A percentile compares a stretch with the other conserved stretches of the same genome.
Conservation (phyloP, 192 early-diverging fungal genomes). For the Chytriomyces sp. region DNA sequence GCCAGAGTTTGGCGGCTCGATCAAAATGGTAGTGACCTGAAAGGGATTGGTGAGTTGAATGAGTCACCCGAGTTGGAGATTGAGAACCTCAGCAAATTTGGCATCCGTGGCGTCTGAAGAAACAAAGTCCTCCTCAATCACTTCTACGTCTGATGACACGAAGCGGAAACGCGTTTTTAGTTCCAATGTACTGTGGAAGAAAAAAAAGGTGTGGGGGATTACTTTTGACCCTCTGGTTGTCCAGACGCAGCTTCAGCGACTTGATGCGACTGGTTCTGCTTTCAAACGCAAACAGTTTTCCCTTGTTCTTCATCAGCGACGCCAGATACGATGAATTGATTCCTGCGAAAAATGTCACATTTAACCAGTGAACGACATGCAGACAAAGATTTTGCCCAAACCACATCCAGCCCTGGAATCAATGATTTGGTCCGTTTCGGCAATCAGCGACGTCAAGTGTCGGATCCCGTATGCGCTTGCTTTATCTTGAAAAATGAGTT, state of each 20-base stretch:
- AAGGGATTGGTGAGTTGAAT: no score
- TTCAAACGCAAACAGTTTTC: conserved; percentile 87
- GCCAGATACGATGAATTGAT: conserved; percentile 89
- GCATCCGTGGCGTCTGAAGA: conserved; percentile 69
- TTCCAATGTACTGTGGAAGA: conserved; percentile 20
- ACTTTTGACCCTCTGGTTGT: conserved; percentile 73
- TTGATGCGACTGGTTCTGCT: conserved; percentile 73
- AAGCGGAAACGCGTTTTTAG: not conserved
- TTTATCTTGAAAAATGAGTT: conserved; percentile 60
- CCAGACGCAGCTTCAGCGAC: conserved; percentile 69
- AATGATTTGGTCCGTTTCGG: conserved; percentile 42
- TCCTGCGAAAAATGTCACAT: conserved; percentile 54
- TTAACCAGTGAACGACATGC: not conserved
- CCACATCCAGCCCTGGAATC: conserved; percentile 59
- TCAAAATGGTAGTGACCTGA: conserved; percentile 65
- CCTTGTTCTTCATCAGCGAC: conserved; percentile 77
- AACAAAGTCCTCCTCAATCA: conserved; percentile 65
- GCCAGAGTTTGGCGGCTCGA: conserved; percentile 91
- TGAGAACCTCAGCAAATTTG: conserved; percentile 64
- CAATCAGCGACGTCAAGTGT: conserved; percentile 40
- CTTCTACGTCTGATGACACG: conserved; percentile 40
- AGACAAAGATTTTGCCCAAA: conserved; percentile 9
- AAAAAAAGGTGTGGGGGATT: not conserved
- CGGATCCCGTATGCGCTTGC: conserved; percentile 52
- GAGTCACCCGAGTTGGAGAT: not conserved